Evolutionary conservation across 2,329 filamentous ascomycete genomes (phyloP), one percentile per base, ranked within the genome.

Genomic region (Fusarium dlaminii): DNA sequence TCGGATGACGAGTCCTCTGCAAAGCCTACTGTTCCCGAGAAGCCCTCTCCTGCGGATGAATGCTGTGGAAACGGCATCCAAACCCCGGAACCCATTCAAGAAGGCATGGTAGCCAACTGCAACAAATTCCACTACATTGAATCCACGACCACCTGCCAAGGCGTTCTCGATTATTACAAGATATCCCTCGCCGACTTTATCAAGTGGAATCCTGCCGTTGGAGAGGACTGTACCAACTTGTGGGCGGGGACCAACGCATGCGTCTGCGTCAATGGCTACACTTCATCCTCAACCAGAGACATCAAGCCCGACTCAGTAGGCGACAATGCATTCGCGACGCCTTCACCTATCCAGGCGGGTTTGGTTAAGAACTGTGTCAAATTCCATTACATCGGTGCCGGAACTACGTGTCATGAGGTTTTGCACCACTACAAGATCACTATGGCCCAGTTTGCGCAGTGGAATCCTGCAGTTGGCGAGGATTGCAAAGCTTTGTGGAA

Each of bases 291-390:
- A 14, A 32, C 22, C 1, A 63, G 24, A 45, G 43, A 18, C 32
- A 45, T 42, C 6, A 55, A 42, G 36, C 27, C 29, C 5, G 34
- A 42, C 17, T 10, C 9, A 4, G 29, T 4, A 42, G 24, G 11
- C 4, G 22, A 6, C 13, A 39, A 62, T 15, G 24, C 22, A 13
- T 18, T 51, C 6, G 32, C 22, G 22, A 61, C 45, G 2, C 62
- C 45, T 14, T 13, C 13, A 1, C 36, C 55, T 5, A 40, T 67
- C 8, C 63, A 68, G n/a, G 29, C 27, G 5, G 66, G 66, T 3
- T 46, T 68, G 55, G 48, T 66, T 1, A 15, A 52, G n/a, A 67
- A 67, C n/a, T 68, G 63, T 27, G 60, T 67, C 5, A 67, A 61
- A 5, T 68, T 68, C 7, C 56, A 68, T n/a, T 22, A 27, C 5